A percentile compares a stretch with the other conserved stretches of the same genome.
Evolutionary conservation across 2,329 filamentous ascomycete genomes (phyloP).

Genomic region (Gremmenia infestans): DNA sequence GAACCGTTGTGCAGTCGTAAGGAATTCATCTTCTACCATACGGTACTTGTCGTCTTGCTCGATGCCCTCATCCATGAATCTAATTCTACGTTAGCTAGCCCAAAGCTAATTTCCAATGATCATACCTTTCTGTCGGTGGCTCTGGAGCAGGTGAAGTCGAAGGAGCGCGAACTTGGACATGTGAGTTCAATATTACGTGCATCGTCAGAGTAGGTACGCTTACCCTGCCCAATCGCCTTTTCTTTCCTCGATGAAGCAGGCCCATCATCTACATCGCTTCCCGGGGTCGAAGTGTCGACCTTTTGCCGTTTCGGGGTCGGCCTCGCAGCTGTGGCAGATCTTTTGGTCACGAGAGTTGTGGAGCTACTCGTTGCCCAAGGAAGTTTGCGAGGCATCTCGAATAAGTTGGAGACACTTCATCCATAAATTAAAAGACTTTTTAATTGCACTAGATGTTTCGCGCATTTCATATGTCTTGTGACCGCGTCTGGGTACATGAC

Average conservation of each 20-base stretch:
- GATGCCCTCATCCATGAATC: constrained; percentile 57
- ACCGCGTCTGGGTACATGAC: too few relatives aligned
- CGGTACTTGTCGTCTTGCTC: constrained; percentile 67
- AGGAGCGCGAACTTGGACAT: constrained; percentile 31
- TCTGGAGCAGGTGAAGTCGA: constrained; percentile 50
- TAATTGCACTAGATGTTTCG: too few relatives aligned
- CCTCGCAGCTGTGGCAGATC: not conserved
- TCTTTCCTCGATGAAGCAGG: not conserved
- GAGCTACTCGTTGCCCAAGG: constrained; percentile 21
- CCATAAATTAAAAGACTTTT: not conserved
- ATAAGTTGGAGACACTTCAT: not conserved
- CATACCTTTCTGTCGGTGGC: constrained; percentile 43
- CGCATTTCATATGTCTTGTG: too few relatives aligned
- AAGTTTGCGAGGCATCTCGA: constrained; percentile 25
- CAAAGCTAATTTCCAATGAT: not conserved
- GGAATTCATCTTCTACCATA: constrained; percentile 81
- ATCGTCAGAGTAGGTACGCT: not conserved
- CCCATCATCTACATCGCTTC: not conserved
- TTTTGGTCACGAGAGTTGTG: constrained; percentile 6
- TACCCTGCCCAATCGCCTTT: not conserved
- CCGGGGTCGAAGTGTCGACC: constrained; percentile 4
- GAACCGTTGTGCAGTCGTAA: constrained; percentile 61
- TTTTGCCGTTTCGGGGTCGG: constrained; percentile 14
- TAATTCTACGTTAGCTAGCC: constrained; percentile 13
- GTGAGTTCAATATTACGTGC: not conserved